Evolutionary conservation across 139 green algal species (phyloP).

Genomic region (Chlorella sorokiniana): DNA sequence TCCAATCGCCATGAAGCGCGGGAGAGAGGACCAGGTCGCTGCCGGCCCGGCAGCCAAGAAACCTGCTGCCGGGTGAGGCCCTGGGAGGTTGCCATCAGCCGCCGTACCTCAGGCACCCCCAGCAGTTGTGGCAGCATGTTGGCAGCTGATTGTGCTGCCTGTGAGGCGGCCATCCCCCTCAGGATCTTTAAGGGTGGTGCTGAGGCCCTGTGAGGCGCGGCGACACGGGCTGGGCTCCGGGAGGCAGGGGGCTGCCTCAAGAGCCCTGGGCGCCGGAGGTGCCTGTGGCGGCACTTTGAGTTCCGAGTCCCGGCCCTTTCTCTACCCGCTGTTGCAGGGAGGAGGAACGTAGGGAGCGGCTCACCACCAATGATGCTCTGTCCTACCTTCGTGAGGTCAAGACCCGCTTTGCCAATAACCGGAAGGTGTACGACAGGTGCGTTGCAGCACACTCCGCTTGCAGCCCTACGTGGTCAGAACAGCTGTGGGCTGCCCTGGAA

Average conservation of each 20-base stretch:
- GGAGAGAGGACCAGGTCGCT: conserved; percentile 16
- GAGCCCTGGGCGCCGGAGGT: background rate
- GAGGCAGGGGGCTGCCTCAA: background rate
- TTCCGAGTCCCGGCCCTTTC: too few relatives aligned
- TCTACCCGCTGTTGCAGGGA: too few relatives aligned
- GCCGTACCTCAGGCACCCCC: conserved; percentile 15
- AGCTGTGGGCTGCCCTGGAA: too few relatives aligned
- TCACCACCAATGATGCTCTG: conserved; percentile 82
- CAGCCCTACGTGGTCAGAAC: too few relatives aligned
- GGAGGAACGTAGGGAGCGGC: conserved; percentile 38
- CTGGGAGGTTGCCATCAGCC: background rate
- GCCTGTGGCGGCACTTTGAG: too few relatives aligned
- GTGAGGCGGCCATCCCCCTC: background rate
- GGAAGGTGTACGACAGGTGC: conserved; percentile 53
- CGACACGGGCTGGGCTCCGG: background rate
- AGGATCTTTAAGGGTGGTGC: background rate
- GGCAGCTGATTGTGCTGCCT: background rate
- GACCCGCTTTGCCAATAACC: conserved; percentile 56
- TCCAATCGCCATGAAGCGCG: conserved; percentile 34
- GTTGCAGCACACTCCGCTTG: background rate
- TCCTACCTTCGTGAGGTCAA: conserved; percentile 89
- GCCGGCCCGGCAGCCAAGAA: conserved; percentile 8
- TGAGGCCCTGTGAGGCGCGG: background rate
- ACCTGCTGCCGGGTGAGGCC: background rate
- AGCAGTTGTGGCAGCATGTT: conserved; percentile 17